Conservation (phyloP, 2,329 filamentous ascomycete species). For the Neonectria sp. region DNA sequence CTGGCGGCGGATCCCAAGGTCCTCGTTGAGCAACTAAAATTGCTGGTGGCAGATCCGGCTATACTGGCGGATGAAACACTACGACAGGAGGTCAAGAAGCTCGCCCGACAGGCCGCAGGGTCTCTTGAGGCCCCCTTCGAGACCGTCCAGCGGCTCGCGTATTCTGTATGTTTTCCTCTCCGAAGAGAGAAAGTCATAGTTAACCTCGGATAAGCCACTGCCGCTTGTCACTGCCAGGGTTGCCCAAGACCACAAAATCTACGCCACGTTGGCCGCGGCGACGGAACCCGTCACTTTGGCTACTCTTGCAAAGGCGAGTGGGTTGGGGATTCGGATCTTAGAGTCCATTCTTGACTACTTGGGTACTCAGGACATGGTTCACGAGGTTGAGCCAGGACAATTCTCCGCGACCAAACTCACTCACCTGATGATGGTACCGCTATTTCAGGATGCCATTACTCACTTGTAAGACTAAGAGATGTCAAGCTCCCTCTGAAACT, state of each 20-base stretch:
- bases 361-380: conserved; percentile 19
- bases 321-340: not conserved
- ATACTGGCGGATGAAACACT: not conserved
- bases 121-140: not conserved
- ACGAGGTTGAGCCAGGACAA: conserved; percentile 15
- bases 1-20: not conserved
- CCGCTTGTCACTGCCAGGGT: not conserved
- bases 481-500: not conserved
- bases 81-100: not conserved
- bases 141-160: not conserved
- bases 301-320: not conserved
- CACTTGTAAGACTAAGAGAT: not conserved
- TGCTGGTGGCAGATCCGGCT: not conserved
- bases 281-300: not conserved
- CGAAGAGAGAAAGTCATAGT: not conserved
- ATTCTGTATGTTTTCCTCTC: not conserved
- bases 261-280: not conserved
- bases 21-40: not conserved
- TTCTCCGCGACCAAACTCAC: not conserved
- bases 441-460: not conserved
- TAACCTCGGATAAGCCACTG: not conserved
- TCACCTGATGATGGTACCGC: not conserved
- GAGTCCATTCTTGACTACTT: not conserved
- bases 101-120: not conserved
- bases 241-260: not conserved